These are phyloP conservation scores for Plantago coronopus DNA, from an alignment of 305 asterid genomes.

Conservation along the genomic window DNA sequence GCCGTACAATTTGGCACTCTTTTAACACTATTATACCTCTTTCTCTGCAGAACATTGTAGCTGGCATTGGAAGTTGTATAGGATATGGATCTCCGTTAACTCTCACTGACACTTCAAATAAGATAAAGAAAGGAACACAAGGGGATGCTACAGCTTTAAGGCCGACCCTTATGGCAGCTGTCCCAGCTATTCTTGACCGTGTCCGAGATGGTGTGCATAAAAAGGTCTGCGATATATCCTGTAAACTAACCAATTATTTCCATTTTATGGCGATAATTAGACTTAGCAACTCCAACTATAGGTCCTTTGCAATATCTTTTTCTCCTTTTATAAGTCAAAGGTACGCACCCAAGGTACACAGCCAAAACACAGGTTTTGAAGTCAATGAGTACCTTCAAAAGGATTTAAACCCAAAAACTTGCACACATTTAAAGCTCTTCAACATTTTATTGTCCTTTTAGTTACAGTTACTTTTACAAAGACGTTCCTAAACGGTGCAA, in stretches of 20 bases:
- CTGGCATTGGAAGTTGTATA: constrained; percentile 82
- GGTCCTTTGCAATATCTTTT: too few species aligned
- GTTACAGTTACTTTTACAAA: too few species aligned
- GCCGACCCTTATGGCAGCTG: constrained; percentile 92
- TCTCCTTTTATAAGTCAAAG: too few species aligned
- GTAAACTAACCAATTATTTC: constrained; percentile 6
- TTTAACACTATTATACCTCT: not conserved
- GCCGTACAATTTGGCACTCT: not conserved
- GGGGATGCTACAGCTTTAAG: constrained; percentile 84
- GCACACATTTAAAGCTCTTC: too few species aligned
- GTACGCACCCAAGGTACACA: too few species aligned
- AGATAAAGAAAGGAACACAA: constrained; percentile 88
- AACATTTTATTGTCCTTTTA: too few species aligned
- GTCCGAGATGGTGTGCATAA: constrained; percentile 96
- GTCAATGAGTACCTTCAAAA: too few species aligned
- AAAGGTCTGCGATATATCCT: constrained; percentile 50
- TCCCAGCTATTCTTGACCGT: constrained; percentile 97
- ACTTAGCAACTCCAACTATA: too few species aligned
- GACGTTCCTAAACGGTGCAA: too few species aligned
- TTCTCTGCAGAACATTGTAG: constrained; percentile 58
- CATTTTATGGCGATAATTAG: not conserved
- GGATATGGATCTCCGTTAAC: constrained; percentile 98
- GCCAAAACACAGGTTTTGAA: too few species aligned
- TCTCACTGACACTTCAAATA: constrained; percentile 90
- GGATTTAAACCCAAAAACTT: too few species aligned